Evolutionary conservation across 176 grass and related monocot genomes (phyloP).

Genomic region (Bolboschoenus planiculmis): DNA sequence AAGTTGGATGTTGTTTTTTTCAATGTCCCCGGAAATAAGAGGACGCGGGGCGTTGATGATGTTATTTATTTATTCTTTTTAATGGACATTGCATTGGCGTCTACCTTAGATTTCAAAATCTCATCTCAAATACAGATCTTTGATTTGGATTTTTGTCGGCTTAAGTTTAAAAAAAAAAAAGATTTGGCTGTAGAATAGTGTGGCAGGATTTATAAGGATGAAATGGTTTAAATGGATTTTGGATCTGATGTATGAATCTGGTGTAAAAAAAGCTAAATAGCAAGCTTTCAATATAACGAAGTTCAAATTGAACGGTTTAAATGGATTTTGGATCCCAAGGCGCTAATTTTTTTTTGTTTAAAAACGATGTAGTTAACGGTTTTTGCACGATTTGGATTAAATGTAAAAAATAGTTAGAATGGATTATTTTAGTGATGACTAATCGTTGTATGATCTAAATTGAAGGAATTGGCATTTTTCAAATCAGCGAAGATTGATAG

Average conservation of each 20-base stretch:
- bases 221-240: no score
- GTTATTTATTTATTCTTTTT: no score
- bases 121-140: background rate
- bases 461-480: background rate
- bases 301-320: background rate
- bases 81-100: no score
- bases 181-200: background rate
- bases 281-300: background rate
- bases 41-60: background rate
- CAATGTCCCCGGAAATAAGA: background rate
- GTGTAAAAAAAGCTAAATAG: background rate
- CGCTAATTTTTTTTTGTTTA: no score
- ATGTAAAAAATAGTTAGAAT: no score
- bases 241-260: no score
- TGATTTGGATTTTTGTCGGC: background rate
- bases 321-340: no score
- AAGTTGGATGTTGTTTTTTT: background rate
- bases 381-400: no score
- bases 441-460: background rate
- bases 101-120: no score
- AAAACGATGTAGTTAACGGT: no score
- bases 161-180: background rate
- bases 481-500: background rate
- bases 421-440: no score
- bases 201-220: no score